Evolutionary conservation across 257 asterid species (phyloP).

Genomic region (Phtheirospermum japonicum): DNA sequence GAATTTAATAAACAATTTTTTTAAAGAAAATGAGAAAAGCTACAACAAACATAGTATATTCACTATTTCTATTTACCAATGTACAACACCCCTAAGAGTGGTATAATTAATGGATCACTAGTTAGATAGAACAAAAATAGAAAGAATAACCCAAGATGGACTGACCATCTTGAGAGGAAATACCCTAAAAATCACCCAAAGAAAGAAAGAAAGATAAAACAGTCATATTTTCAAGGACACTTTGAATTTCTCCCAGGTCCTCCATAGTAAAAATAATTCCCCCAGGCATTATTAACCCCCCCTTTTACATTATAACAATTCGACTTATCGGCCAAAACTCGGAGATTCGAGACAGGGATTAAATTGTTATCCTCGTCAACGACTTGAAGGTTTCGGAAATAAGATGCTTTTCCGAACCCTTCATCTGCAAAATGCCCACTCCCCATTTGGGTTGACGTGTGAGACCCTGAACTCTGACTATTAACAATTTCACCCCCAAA

Average conservation of each 20-base stretch:
- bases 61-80: slow-evolving; percentile 49
- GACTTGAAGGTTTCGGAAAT: slow-evolving; percentile 46
- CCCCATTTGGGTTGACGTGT: slow-evolving; percentile 60
- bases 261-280: slow-evolving; percentile 55
- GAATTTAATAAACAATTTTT: too few relatives aligned
- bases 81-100: slow-evolving; percentile 41
- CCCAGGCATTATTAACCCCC: slow-evolving; percentile 51
- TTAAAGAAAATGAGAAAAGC: too few relatives aligned
- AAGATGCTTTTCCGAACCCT: slow-evolving; percentile 58
- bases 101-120: slow-evolving; percentile 41
- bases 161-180: not conserved
- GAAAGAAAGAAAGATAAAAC: not conserved
- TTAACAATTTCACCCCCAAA: slow-evolving; percentile 57
- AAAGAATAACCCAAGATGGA: not conserved
- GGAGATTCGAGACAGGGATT: slow-evolving; percentile 46
- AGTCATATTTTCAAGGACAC: slow-evolving; percentile 32
- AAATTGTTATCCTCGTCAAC: slow-evolving; percentile 57
- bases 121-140: too few relatives aligned
- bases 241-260: slow-evolving; percentile 58
- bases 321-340: slow-evolving; percentile 50
- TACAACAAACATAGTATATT: too few relatives aligned
- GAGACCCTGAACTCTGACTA: slow-evolving; percentile 34
- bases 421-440: slow-evolving; percentile 62
- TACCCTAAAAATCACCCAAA: not conserved
- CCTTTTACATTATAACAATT: slow-evolving; percentile 52